Evolutionary conservation across 352 stramenopile genomes (phyloP), one percentile per base, ranked within the genome.

Genomic region (Phytophthora hibernalis): DNA sequence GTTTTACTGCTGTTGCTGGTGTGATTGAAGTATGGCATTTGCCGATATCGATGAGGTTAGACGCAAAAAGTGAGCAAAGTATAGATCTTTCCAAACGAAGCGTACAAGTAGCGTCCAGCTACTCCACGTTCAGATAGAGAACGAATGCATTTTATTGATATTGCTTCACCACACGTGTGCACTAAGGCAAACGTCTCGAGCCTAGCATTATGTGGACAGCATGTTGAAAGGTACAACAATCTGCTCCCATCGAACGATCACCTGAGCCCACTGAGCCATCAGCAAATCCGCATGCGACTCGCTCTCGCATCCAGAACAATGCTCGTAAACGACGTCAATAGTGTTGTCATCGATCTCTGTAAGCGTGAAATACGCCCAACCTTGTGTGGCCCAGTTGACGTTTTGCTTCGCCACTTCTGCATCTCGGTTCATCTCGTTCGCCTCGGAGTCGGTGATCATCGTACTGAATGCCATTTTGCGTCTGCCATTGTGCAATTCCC

Each of bases 351-450:
- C 53, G 5, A 72, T 38, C 28, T 68, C 56, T 16, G 61, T 47
- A 37, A 76, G 15, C 33, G 51, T 67, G 61, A 83, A 52, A 26
- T 76, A 24, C 68, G 81, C 30, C 49, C 74, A n/a, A 65, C 52
- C 52, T 24, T 59, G 21, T 16, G 21, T 28, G 10, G 50, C 0
- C 52, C 52, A 59, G 5, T 59, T 2, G 16, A 50, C 37, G 8
- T 59, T n/a, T 15, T 7, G 0, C 28, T 40, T 21, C 11, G 11
- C 13, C 3, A 24, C 37, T 24, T 50, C 52, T 8, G 22, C 31
- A 7, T 28, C 56, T 24, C 48, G 55, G 12, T 30, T 65, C 13
- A 56, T 50, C 5, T 45, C 42, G 47, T 72, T 75, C 5, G 61
- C 50, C 5, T 52, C 11, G 12, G 65, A 72, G 31, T 73, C 55